phyloP scores from a whole-genome alignment of 1,139 yeast species.

The Arxiozyma slooffiae region DNA sequence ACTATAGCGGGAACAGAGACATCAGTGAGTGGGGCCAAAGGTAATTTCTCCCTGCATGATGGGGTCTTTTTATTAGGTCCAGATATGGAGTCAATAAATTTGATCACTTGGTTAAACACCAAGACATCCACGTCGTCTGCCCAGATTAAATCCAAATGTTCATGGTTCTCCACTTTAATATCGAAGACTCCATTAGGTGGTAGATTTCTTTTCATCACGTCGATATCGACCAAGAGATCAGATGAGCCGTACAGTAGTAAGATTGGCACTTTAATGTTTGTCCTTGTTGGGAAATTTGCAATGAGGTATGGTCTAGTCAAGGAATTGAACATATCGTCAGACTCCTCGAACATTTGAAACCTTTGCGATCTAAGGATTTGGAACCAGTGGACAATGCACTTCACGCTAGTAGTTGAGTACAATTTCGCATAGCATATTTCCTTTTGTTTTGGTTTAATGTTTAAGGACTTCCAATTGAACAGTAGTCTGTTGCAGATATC shows the following conservation, averaged over 20 bases:
- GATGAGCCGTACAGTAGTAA: conserved; percentile 66
- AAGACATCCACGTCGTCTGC: conserved; percentile 53
- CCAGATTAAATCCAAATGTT: conserved; percentile 87
- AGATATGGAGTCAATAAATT: conserved; percentile 29
- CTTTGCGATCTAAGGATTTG: conserved; percentile 74
- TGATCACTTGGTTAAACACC: conserved; percentile 46
- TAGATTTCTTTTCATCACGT: conserved; percentile 44
- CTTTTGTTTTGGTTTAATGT: conserved; percentile 66
- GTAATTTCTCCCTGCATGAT: background rate
- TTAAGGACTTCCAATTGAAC: conserved; percentile 68
- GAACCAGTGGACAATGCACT: conserved; percentile 93
- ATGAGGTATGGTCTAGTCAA: conserved; percentile 38
- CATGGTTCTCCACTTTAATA: conserved; percentile 38
- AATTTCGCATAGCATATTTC: conserved; percentile 70
- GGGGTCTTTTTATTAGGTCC: background rate
- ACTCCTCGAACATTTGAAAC: conserved; percentile 83
- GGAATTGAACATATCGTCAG: conserved; percentile 30
- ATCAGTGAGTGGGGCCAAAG: background rate
- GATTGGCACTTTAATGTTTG: conserved; percentile 60
- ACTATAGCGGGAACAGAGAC: background rate
- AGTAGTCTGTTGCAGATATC: conserved; percentile 57
- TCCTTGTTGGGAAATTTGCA: conserved; percentile 44
- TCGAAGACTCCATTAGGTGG: conserved; percentile 30
- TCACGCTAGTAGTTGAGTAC: conserved; percentile 84
- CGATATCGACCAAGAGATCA: conserved; percentile 80